Conservation (phyloP, 441 rosid genomes). For the Manihot esculenta region DNA sequence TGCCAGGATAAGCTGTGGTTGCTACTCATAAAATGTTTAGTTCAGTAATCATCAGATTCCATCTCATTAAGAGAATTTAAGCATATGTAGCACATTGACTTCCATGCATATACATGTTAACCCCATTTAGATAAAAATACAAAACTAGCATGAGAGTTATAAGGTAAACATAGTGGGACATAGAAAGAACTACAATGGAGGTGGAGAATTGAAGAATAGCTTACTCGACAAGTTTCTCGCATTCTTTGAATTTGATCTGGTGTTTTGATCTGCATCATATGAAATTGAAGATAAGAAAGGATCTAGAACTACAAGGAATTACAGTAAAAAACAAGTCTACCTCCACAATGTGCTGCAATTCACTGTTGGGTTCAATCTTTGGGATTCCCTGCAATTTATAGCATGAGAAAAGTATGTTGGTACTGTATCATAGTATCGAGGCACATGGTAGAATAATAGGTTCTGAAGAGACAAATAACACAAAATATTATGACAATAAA, state of each 20-base stretch:
- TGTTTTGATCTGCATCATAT: slow-evolving; percentile 66
- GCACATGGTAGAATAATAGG: not conserved
- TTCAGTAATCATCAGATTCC: not conserved
- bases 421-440: not conserved
- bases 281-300: slow-evolving; percentile 17
- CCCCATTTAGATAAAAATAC: not conserved
- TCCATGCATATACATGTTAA: not conserved
- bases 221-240: slow-evolving; percentile 90
- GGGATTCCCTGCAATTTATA: slow-evolving; percentile 65
- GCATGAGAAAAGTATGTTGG: not conserved
- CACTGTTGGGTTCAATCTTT: slow-evolving; percentile 80
- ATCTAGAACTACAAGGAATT: not conserved
- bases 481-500: not conserved
- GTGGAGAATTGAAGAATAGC: slow-evolving; percentile 21
- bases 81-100: not conserved
- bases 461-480: not conserved
- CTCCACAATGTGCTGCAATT: slow-evolving; percentile 85
- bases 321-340: slow-evolving; percentile 26
- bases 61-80: not conserved
- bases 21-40: not conserved
- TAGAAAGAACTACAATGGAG: not conserved
- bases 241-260: slow-evolving; percentile 76
- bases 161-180: slow-evolving; percentile 8
- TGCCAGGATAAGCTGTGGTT: not conserved
- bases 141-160: not conserved